phyloP scores from a whole-genome alignment of 768 basidiomycete genomes.

The Pleurotus tuoliensis region DNA sequence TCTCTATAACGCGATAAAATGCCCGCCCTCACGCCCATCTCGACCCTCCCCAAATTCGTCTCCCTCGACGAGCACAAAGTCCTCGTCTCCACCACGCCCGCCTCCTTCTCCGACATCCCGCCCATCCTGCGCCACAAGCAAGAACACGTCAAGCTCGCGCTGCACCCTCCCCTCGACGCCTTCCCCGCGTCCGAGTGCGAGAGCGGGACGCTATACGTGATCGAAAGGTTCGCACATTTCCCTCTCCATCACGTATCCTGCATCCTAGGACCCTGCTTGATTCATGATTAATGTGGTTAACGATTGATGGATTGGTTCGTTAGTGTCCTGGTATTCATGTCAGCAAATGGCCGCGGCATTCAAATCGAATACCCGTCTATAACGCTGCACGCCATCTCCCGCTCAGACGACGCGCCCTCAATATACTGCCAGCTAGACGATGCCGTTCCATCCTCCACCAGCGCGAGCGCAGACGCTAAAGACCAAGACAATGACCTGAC shows the following conservation, averaged over 20 bases:
- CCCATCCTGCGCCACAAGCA: slow-evolving; percentile 76
- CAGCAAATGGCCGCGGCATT: slow-evolving; percentile 67
- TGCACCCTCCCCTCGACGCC: slow-evolving; percentile 67
- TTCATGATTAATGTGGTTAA: too few species aligned
- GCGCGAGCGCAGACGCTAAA: slow-evolving; percentile 30
- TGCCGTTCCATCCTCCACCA: slow-evolving; percentile 11
- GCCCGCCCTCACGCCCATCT: slow-evolving; percentile 36
- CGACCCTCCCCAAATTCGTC: slow-evolving; percentile 31
- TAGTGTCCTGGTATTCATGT: slow-evolving; percentile 78
- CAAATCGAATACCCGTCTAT: slow-evolving; percentile 86
- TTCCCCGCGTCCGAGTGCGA: slow-evolving; percentile 49
- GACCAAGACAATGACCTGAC: slow-evolving; percentile 29
- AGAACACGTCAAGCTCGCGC: slow-evolving; percentile 59
- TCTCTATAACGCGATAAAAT: slow-evolving; percentile 17
- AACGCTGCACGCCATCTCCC: slow-evolving; percentile 90
- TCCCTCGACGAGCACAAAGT: slow-evolving; percentile 62
- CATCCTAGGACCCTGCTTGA: too few species aligned
- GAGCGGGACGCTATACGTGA: slow-evolving; percentile 73
- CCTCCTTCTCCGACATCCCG: slow-evolving; percentile 81
- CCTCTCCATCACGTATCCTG: not conserved
- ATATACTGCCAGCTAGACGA: slow-evolving; percentile 96
- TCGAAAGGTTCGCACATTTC: slow-evolving; percentile 64
- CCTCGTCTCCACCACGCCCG: slow-evolving; percentile 75
- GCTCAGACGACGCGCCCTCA: slow-evolving; percentile 58
- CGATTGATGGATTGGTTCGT: not conserved